Evolutionary conservation across 768 basidiomycete species (phyloP), one percentile per base, ranked within the genome.

Genomic region (Cystofilobasidium ferigula): DNA sequence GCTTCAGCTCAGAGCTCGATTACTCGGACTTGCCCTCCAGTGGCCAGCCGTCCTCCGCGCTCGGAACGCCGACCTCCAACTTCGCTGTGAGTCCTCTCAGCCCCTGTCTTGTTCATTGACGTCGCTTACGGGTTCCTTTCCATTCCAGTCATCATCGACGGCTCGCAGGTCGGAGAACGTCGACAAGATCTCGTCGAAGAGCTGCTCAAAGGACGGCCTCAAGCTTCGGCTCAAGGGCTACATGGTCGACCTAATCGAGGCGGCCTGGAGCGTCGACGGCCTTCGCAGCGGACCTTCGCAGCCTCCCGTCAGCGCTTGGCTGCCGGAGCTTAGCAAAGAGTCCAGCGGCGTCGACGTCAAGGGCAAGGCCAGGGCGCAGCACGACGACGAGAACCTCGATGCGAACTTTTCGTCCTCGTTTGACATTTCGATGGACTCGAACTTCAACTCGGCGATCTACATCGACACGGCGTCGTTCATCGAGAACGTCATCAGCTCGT

Each of bases 181-280:
- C 1, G 12, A 28, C 38, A 43, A 35, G 24, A 60, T 60, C 28
- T 22, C 58, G 16, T 60, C 58, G 24, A 26, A 34, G 8, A 18
- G 12, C n/a, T 42, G 38, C 38, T 24, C 30, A n/a, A 40, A 28
- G 14, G 32, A 34, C 40, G 58, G 43, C 24, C 43, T 60, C 38
- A 60, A 60, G 58, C 58, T 60, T 7, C 43, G 58, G 20, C 38
- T 60, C 24, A 60, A 60, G 38, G 58, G 43, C 9, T 40, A 60
- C 24, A 60, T 60, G 58, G 3, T 40, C 58, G 38, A 40, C 12
- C 24, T 30, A 22, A 42, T 26, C 14, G 9, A 40, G 1, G 28
- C 13, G 10, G 40, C 18, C 7, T 60, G 58, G 58, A 38, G 51
- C 26, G n/a, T 54, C 13, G 28, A 28, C 26, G 51, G 51, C 18